Evolutionary conservation across 768 basidiomycete species (phyloP), one percentile per base, ranked within the genome.

Genomic region (Dendrothele bispora): DNA sequence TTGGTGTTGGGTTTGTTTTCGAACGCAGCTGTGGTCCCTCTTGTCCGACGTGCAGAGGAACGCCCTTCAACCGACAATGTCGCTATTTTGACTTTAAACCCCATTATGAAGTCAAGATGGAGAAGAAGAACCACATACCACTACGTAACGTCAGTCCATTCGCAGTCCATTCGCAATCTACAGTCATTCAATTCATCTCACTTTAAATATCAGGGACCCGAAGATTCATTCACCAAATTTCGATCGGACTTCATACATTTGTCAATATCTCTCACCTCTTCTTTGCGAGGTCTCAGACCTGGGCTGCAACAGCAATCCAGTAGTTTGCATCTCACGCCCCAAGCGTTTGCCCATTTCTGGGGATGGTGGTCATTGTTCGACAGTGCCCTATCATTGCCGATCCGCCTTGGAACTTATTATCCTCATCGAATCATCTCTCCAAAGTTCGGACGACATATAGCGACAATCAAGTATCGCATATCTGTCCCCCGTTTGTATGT

Each of bases 221-320:
- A 74, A 22, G 95, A 98, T 65, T 92, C 92, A 0, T 95, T 82
- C 66, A 79, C 80, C 49, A 88, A 82, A 7, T 97, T 98, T 65
- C 86, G 95, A 28, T 95, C 93, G 5, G 88, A 98, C 66, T 95
- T 91, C 61, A 85, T 98, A 39, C 95, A 98, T 63, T 77, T 95
- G 46, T 93, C 93, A 0, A 76, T 93, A 32, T 97, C 95, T 2
- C 69, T 97, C 55, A 79, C 80, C 21, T 87, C 88, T 2, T 84
- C 84, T 6, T 70, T 82, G 18, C 67, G 67, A 48, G 61, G 53
- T 29, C 54, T 63, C 32, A 64, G 59, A 37, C 44, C 46, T 28
- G 62, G 56, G 52, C 53, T 52, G 7, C 54, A 53, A 11, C 58
- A 59, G 5, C 62, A 66, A 28, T 70, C 79, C 27, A 95, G 85